Conservation (phyloP, 345 rosid genomes). For the Moricandia moricandioides region DNA sequence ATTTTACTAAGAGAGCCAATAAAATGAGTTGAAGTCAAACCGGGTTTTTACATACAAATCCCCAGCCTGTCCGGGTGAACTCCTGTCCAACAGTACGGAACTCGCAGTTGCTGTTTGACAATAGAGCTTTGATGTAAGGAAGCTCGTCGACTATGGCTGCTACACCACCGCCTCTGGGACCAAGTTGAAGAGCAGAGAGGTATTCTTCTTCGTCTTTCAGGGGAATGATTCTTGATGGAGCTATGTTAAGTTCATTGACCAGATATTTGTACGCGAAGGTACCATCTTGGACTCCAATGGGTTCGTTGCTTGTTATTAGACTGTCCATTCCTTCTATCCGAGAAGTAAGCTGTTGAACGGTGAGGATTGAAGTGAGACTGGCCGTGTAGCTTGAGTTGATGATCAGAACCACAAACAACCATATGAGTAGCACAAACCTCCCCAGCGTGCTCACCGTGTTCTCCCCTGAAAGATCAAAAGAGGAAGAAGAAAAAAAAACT, state of each 20-base stretch:
- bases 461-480: slow-evolving; percentile 57
- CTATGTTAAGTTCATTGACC: slow-evolving; percentile 76
- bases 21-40: neutral
- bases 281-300: slow-evolving; percentile 87
- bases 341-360: slow-evolving; percentile 79
- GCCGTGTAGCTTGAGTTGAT: slow-evolving; percentile 99
- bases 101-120: slow-evolving; percentile 59
- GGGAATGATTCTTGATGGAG: slow-evolving; percentile 57
- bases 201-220: slow-evolving; percentile 57
- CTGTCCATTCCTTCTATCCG: slow-evolving; percentile 76
- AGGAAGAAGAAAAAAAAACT: neutral
- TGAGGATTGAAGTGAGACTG: slow-evolving; percentile 94
- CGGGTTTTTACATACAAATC: slow-evolving; percentile 64
- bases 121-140: slow-evolving; percentile 74
- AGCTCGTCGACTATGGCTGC: slow-evolving; percentile 93
- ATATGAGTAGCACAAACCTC: slow-evolving; percentile 76
- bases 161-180: slow-evolving; percentile 71
- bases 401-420: slow-evolving; percentile 89
- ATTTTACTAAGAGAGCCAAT: neutral
- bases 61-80: slow-evolving; percentile 92
- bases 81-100: slow-evolving; percentile 85
- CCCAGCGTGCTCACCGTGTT: slow-evolving; percentile 84
- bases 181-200: slow-evolving; percentile 48
- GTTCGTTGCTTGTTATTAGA: slow-evolving; percentile 59
- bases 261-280: slow-evolving; percentile 79